These are phyloP conservation scores for Sporothrix dimorphospora DNA, from an alignment of 2,329 filamentous ascomycete species.

Conservation along the genomic window DNA sequence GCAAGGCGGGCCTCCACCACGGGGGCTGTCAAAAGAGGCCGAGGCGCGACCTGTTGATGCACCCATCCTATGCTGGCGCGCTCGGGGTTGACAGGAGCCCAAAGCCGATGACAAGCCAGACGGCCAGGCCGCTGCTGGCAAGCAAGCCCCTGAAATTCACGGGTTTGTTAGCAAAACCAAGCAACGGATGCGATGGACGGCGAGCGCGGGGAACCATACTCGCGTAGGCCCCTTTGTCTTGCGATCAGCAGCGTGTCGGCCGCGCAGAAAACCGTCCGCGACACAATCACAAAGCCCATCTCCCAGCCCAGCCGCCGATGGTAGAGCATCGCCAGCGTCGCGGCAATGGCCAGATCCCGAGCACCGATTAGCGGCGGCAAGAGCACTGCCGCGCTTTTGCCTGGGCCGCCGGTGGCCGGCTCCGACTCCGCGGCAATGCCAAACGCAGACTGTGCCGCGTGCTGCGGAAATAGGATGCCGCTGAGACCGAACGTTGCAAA, in stretches of 20 bases:
- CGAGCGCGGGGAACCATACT: slow-evolving; percentile 10
- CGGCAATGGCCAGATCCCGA: slow-evolving; percentile 34
- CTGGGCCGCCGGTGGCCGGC: neutral
- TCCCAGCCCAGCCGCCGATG: slow-evolving; percentile 28
- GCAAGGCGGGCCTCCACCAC: too few species aligned
- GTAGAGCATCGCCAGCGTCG: slow-evolving; percentile 31
- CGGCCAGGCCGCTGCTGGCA: slow-evolving; percentile 15
- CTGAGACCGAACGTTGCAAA: slow-evolving; percentile 26
- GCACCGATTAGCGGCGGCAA: slow-evolving; percentile 33
- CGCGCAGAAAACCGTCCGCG: slow-evolving; percentile 32
- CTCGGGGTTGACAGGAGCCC: neutral
- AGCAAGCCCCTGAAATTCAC: neutral
- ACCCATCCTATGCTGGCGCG: neutral
- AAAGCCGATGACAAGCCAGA: slow-evolving; percentile 13
- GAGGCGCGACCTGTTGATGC: neutral
- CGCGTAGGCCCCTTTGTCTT: slow-evolving; percentile 13
- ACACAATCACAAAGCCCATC: slow-evolving; percentile 34
- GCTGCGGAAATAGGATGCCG: slow-evolving; percentile 22
- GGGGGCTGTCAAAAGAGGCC: too few species aligned
- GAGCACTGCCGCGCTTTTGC: slow-evolving; percentile 21
- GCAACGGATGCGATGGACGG: neutral
- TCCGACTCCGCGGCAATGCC: neutral
- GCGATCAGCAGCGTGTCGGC: slow-evolving; percentile 31
- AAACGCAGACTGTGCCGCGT: slow-evolving; percentile 18
- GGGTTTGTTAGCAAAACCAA: neutral